Conservation (phyloP, 352 stramenopile genomes). For the Saprolegnia diclina region DNA sequence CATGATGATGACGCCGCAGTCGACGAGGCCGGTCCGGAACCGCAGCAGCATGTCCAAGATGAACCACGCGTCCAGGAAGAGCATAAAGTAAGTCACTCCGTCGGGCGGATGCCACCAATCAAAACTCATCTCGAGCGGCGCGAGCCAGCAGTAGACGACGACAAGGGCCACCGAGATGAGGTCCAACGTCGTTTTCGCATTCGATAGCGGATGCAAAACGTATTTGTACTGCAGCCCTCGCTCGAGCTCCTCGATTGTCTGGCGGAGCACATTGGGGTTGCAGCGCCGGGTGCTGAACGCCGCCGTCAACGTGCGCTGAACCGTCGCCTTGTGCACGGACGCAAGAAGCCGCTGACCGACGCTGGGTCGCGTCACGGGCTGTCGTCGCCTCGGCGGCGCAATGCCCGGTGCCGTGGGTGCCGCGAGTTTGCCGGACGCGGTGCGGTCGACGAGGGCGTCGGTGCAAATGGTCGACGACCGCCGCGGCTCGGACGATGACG, state of each 20-base stretch:
- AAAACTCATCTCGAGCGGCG: slow-evolving; percentile 63
- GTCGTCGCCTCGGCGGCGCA: too few species aligned
- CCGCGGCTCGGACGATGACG: background rate
- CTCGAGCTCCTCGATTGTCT: slow-evolving; percentile 52
- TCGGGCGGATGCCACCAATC: slow-evolving; percentile 45
- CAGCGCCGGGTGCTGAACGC: slow-evolving; percentile 1
- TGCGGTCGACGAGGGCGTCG: background rate
- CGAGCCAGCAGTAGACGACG: slow-evolving; percentile 71
- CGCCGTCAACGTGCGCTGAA: slow-evolving; percentile 3
- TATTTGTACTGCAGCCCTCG: slow-evolving; percentile 43
- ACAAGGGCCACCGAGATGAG: slow-evolving; percentile 46
- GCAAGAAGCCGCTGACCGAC: background rate
- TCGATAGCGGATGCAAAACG: slow-evolving; percentile 49
- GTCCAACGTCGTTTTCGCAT: slow-evolving; percentile 51
- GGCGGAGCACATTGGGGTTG: slow-evolving; percentile 49
- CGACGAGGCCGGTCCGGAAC: slow-evolving; percentile 54
- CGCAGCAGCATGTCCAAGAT: slow-evolving; percentile 47
- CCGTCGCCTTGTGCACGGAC: background rate
- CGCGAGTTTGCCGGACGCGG: background rate
- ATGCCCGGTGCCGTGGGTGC: too few species aligned
- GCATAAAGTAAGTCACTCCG: background rate
- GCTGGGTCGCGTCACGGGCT: too few species aligned
- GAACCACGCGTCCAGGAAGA: slow-evolving; percentile 43
- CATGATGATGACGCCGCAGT: slow-evolving; percentile 53
- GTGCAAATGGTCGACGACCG: background rate